phyloP scores from a whole-genome alignment of 495 filamentous ascomycete genomes.

The Trichodelitschia bisporula region DNA sequence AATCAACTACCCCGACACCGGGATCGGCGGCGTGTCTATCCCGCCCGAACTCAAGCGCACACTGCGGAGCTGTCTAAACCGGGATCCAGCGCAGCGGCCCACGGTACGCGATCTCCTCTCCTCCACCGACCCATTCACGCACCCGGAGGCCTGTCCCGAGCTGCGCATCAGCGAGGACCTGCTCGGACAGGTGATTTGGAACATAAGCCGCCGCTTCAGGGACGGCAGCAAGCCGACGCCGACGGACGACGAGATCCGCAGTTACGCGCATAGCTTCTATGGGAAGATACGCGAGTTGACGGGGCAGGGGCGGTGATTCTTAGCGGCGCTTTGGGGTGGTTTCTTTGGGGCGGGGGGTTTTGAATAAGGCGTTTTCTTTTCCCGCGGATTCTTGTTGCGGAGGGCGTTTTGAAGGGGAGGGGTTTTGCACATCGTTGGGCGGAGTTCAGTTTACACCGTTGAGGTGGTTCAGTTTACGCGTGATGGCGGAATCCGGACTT shows the following conservation, averaged over 20 bases:
- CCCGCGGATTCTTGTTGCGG: no score
- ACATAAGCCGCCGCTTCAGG: slow-evolving; percentile 49
- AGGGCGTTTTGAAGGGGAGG: no score
- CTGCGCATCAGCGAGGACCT: slow-evolving; percentile 56
- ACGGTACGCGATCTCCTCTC: slow-evolving; percentile 53
- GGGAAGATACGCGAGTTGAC: slow-evolving; percentile 35
- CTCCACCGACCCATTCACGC: slow-evolving; percentile 51
- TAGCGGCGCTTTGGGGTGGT: no score
- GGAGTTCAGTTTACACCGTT: no score
- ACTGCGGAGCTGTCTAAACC: slow-evolving; percentile 52
- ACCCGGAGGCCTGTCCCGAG: slow-evolving; percentile 34
- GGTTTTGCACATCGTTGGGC: no score
- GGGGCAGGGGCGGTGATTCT: slow-evolving; percentile 31
- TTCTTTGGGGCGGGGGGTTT: no score
- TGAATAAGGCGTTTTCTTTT: no score
- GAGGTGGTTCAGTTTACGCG: no score
- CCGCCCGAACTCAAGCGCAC: slow-evolving; percentile 46
- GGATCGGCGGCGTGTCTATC: slow-evolving; percentile 47
- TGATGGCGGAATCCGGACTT: no score
- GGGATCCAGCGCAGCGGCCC: slow-evolving; percentile 53
- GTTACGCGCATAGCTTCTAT: slow-evolving; percentile 46
- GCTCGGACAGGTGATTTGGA: slow-evolving; percentile 47
- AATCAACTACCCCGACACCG: slow-evolving; percentile 58
- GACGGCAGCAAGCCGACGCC: slow-evolving; percentile 32
- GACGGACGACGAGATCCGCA: slow-evolving; percentile 40